Percentiles rank a stretch among this genome's conserved stretches.
Evolutionary conservation across 2,329 filamentous ascomycete species (phyloP).

Genomic region (Trichoderma cornu-damae): DNA sequence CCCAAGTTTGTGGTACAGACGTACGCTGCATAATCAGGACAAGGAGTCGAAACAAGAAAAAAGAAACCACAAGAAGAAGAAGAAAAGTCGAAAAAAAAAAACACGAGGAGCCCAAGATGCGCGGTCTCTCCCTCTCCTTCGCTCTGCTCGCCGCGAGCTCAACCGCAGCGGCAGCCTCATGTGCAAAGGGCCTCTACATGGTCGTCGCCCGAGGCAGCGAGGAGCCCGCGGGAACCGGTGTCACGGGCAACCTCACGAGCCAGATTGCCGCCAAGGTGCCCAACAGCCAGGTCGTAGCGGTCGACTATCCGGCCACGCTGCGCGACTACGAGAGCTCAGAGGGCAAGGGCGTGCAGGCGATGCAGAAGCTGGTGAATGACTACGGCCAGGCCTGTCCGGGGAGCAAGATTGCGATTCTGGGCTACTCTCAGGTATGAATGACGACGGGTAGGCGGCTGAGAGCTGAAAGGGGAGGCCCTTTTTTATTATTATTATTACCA

Average conservation of each 20-base stretch:
- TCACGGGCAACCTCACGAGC: slow-evolving; percentile 32
- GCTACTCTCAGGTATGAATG: slow-evolving; percentile 37
- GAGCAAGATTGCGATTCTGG: slow-evolving; percentile 39
- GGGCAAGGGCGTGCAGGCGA: slow-evolving; percentile 28
- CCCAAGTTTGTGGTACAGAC: too few relatives aligned
- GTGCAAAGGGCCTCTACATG: slow-evolving; percentile 37
- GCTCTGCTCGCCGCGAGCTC: slow-evolving; percentile 18
- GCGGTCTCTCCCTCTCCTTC: slow-evolving; percentile 8
- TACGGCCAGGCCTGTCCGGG: slow-evolving; percentile 36
- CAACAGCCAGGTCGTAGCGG: slow-evolving; percentile 32
- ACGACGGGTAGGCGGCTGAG: not conserved
- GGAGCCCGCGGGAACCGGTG: slow-evolving; percentile 34
- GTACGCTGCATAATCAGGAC: not conserved
- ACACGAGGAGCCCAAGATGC: slow-evolving; percentile 7
- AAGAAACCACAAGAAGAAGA: not conserved
- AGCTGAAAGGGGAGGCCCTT: too few relatives aligned
- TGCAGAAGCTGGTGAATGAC: slow-evolving; percentile 30
- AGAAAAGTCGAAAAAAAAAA: not conserved
- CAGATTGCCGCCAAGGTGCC: slow-evolving; percentile 31
- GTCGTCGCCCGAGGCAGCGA: slow-evolving; percentile 37
- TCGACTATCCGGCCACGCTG: slow-evolving; percentile 38
- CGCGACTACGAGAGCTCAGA: slow-evolving; percentile 35
- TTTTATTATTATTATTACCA: too few relatives aligned
- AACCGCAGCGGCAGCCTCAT: slow-evolving; percentile 22
- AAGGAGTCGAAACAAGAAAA: too few relatives aligned